Conservation (phyloP, 1,284 basidiomycete genomes). For the Heimioporus retisporus region DNA sequence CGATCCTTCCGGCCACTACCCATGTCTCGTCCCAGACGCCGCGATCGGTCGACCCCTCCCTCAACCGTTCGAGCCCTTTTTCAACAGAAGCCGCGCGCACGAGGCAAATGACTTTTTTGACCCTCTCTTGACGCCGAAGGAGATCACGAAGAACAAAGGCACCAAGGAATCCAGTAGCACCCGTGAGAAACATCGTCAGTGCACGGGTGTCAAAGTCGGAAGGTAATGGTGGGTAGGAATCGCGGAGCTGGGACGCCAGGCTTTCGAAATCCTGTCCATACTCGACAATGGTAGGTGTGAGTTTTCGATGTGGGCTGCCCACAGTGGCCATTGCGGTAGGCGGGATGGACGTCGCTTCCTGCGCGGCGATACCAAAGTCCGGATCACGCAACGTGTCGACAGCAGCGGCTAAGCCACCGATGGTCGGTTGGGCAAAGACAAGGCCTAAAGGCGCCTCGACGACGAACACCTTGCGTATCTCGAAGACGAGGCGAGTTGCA, state of each 20-base stretch:
- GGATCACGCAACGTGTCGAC: slow-evolving; percentile 84
- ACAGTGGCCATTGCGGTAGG: slow-evolving; percentile 22
- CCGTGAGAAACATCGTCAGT: slow-evolving; percentile 93
- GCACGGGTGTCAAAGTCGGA: slow-evolving; percentile 62
- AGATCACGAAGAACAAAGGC: slow-evolving; percentile 93
- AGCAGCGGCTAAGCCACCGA: slow-evolving; percentile 83
- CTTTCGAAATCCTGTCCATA: slow-evolving; percentile 88
- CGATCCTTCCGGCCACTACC: slow-evolving; percentile 76
- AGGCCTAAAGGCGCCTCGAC: slow-evolving; percentile 94
- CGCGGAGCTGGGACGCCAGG: slow-evolving; percentile 69
- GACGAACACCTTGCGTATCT: slow-evolving; percentile 94
- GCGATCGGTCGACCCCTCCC: slow-evolving; percentile 83
- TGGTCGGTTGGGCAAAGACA: slow-evolving; percentile 94
- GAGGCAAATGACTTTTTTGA: slow-evolving; percentile 93
- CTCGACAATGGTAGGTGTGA: slow-evolving; percentile 50
- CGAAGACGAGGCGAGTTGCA: slow-evolving; percentile 97
- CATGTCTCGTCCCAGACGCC: slow-evolving; percentile 96
- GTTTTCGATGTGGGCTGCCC: slow-evolving; percentile 30
- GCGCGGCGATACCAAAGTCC: slow-evolving; percentile 81
- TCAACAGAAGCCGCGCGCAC: slow-evolving; percentile 80
- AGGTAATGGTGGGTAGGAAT: slow-evolving; percentile 68
- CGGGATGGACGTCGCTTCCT: slow-evolving; percentile 42
- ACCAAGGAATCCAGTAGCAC: slow-evolving; percentile 97
- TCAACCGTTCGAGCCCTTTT: slow-evolving; percentile 79
- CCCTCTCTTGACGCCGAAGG: slow-evolving; percentile 68